These are phyloP conservation scores for Fusarium devonianum DNA, from an alignment of 2,329 filamentous ascomycete genomes.

Conservation along the genomic window DNA sequence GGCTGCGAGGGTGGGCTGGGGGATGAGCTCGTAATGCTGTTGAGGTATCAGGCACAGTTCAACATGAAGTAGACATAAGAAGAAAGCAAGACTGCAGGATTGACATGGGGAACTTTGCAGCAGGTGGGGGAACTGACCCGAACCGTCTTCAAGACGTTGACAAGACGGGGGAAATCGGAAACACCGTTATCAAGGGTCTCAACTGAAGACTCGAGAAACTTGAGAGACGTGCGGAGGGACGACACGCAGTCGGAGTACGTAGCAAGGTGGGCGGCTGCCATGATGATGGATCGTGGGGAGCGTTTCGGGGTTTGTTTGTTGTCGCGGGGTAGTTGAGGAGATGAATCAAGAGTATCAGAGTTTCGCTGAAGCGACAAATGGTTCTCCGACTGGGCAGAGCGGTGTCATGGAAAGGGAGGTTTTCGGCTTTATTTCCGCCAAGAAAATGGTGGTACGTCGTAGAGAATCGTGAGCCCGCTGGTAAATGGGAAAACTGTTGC, in stretches of 20 bases:
- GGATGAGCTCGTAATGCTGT: constrained; percentile 91
- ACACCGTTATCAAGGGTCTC: constrained; percentile 63
- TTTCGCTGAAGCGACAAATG: not conserved
- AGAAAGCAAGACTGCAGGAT: too few species aligned
- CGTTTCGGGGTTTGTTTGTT: too few species aligned
- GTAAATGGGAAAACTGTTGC: not conserved
- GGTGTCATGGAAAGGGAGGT: not conserved
- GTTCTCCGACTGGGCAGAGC: not conserved
- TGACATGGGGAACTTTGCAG: not conserved
- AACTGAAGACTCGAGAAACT: constrained; percentile 67
- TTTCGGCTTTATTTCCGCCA: not conserved
- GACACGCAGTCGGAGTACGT: constrained; percentile 66
- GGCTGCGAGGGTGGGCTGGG: constrained; percentile 79
- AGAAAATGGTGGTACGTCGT: not conserved
- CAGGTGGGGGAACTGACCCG: constrained; percentile 52
- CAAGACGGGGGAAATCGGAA: constrained; percentile 64
- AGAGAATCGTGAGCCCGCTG: not conserved
- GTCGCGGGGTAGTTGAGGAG: constrained; percentile 15
- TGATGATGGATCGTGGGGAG: constrained; percentile 23
- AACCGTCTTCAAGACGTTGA: constrained; percentile 63
- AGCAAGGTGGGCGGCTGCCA: constrained; percentile 40
- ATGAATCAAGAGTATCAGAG: not conserved
- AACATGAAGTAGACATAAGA: not conserved
- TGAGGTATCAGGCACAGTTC: not conserved
- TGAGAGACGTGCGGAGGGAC: constrained; percentile 66